Conservation (phyloP, 208 protist genomes). For the Trypanosoma rangeli region DNA sequence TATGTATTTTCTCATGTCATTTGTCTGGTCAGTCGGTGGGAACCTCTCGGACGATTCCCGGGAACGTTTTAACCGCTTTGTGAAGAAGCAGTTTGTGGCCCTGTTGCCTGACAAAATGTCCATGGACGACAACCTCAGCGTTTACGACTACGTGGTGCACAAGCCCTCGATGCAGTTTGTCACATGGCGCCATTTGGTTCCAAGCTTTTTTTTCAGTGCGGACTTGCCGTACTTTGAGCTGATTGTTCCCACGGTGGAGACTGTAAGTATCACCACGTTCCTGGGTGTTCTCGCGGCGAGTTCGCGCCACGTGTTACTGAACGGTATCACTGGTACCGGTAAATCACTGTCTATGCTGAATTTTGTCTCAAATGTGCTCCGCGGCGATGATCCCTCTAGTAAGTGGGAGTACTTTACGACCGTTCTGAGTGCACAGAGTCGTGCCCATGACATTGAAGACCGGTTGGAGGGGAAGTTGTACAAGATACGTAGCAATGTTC, state of each 20-base stretch:
- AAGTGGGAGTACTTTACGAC: slow-evolving; percentile 89
- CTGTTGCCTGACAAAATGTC: slow-evolving; percentile 60
- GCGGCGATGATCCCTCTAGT: slow-evolving; percentile 74
- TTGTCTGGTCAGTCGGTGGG: slow-evolving; percentile 96
- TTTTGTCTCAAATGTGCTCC: slow-evolving; percentile 66
- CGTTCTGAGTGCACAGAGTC: slow-evolving; percentile 94
- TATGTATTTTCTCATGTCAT: slow-evolving; percentile 95
- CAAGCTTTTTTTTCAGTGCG: slow-evolving; percentile 87
- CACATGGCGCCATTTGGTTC: slow-evolving; percentile 90
- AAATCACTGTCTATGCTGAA: slow-evolving; percentile 88
- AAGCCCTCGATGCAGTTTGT: slow-evolving; percentile 84
- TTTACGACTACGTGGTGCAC: slow-evolving; percentile 95
- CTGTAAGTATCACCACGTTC: slow-evolving; percentile 84
- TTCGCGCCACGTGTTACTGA: slow-evolving; percentile 88
- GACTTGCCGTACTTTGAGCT: slow-evolving; percentile 93
- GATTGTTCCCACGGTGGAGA: slow-evolving; percentile 95
- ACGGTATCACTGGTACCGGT: slow-evolving; percentile 94
- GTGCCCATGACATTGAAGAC: slow-evolving; percentile 90
- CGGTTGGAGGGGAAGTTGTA: slow-evolving; percentile 94
- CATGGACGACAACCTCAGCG: slow-evolving; percentile 44
- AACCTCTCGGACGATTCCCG: slow-evolving; percentile 90
- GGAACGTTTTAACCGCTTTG: slow-evolving; percentile 87
- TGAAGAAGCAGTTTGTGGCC: slow-evolving; percentile 60
- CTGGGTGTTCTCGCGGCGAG: slow-evolving; percentile 70
- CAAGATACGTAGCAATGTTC: slow-evolving; percentile 87